Evolutionary conservation across 139 green algal genomes (phyloP).

Genomic region (Nannochloris sp.): DNA sequence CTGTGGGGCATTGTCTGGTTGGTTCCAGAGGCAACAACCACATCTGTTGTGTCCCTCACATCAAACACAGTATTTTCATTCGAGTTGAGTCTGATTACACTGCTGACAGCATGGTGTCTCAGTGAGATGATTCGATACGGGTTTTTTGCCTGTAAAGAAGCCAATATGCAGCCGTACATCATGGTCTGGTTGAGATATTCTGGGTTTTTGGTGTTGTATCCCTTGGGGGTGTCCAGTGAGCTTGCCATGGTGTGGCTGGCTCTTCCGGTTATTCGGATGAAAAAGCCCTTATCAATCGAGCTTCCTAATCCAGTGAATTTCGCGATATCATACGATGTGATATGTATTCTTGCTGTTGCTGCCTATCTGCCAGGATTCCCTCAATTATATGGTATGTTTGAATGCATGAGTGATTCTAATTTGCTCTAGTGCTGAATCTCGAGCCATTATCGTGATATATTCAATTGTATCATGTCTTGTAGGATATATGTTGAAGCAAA

Average conservation of each 20-base stretch:
- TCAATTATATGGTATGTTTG: conserved; percentile 46
- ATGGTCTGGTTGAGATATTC: conserved; percentile 84
- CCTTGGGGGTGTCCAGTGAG: conserved; percentile 74
- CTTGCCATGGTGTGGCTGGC: conserved; percentile 71
- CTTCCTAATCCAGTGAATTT: conserved; percentile 82
- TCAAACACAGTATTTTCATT: conserved; percentile 7
- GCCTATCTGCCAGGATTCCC: conserved; percentile 64
- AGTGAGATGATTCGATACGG: conserved; percentile 86
- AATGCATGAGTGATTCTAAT: too few relatives aligned
- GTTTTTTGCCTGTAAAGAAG: conserved; percentile 81
- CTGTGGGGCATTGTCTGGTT: conserved; percentile 74
- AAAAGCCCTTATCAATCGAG: conserved; percentile 16
- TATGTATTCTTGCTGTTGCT: conserved; percentile 33
- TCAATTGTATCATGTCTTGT: too few relatives aligned
- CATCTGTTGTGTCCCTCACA: conserved; percentile 14
- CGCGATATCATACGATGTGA: conserved; percentile 64
- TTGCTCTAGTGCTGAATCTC: too few relatives aligned
- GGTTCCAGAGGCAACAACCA: conserved; percentile 24
- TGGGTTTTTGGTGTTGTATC: conserved; percentile 87
- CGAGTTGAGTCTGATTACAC: conserved; percentile 52
- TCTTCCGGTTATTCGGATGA: conserved; percentile 41
- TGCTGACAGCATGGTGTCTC: conserved; percentile 76
- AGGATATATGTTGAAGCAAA: conserved; percentile 75
- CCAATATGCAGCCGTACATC: conserved; percentile 43
- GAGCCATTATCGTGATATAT: too few relatives aligned